These are phyloP conservation scores for Chaetomium sp. DNA, from an alignment of 2,329 filamentous ascomycete genomes.

Conservation along the genomic window DNA sequence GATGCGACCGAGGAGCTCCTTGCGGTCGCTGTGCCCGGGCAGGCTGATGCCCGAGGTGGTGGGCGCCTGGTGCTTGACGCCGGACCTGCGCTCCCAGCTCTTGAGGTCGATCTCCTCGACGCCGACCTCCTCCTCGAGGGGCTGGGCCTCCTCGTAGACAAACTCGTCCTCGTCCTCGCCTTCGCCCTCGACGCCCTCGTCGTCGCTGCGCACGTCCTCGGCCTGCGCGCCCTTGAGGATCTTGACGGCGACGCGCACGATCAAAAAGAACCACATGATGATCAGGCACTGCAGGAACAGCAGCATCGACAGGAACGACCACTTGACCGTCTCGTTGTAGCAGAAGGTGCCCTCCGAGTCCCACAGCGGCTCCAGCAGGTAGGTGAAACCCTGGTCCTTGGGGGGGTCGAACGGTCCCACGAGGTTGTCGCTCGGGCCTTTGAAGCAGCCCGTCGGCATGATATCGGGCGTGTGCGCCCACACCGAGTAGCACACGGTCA, in stretches of 20 bases:
- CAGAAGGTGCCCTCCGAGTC: slow-evolving; percentile 74
- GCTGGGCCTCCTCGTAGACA: slow-evolving; percentile 56
- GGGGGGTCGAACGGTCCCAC: slow-evolving; percentile 56
- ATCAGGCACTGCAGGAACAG: slow-evolving; percentile 78
- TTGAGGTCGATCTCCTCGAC: slow-evolving; percentile 71
- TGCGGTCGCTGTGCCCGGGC: slow-evolving; percentile 71
- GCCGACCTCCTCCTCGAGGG: slow-evolving; percentile 74
- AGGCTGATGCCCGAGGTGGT: slow-evolving; percentile 63
- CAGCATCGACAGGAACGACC: slow-evolving; percentile 75
- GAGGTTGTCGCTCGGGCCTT: slow-evolving; percentile 57
- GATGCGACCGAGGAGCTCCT: slow-evolving; percentile 79
- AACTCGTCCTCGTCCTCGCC: slow-evolving; percentile 58
- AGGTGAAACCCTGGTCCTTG: slow-evolving; percentile 54
- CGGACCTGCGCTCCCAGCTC: slow-evolving; percentile 60
- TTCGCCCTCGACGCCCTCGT: slow-evolving; percentile 71
- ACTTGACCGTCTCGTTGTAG: slow-evolving; percentile 74
- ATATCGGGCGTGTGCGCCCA: slow-evolving; percentile 64
- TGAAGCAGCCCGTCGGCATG: slow-evolving; percentile 73
- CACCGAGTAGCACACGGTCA: slow-evolving; percentile 79
- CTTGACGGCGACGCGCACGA: slow-evolving; percentile 76
- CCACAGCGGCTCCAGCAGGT: slow-evolving; percentile 74
- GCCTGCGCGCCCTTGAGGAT: slow-evolving; percentile 76
- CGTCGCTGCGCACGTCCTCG: slow-evolving; percentile 86
- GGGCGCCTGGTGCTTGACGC: slow-evolving; percentile 56
- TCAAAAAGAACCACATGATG: slow-evolving; percentile 85